A percentile compares a stretch with the other conserved stretches of the same genome.
phyloP scores from a whole-genome alignment of 148 eudicot species.

The Gaultheria prostrata region DNA sequence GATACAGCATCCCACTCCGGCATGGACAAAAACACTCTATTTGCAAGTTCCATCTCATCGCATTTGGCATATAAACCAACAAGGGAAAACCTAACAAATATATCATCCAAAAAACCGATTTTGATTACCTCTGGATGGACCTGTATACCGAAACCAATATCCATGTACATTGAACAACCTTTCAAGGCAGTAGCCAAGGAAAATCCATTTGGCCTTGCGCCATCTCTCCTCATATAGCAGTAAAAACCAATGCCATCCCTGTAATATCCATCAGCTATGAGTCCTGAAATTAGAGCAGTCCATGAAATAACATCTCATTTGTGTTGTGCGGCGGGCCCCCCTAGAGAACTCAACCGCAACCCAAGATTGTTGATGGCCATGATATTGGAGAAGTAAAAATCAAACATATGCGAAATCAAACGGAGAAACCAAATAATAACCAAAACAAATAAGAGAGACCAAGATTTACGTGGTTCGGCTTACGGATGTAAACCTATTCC shows the following conservation, averaged over 20 bases:
- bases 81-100: constrained; percentile 36
- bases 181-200: constrained; percentile 34
- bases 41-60: constrained; percentile 39
- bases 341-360: too few relatives aligned
- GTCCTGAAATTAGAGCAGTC: constrained; percentile 40
- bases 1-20: constrained; percentile 36
- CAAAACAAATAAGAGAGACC: too few relatives aligned
- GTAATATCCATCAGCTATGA: constrained; percentile 26
- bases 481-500: too few relatives aligned
- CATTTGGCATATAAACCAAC: constrained; percentile 43
- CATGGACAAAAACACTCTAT: constrained; percentile 27
- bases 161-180: constrained; percentile 28
- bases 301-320: constrained; percentile 43
- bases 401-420: too few relatives aligned
- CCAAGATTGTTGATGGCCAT: too few relatives aligned
- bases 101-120: constrained; percentile 24
- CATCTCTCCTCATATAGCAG: constrained; percentile 33
- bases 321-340: too few relatives aligned
- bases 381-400: too few relatives aligned
- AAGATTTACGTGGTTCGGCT: too few relatives aligned
- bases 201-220: constrained; percentile 32
- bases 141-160: constrained; percentile 35
- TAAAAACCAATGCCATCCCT: constrained; percentile 28
- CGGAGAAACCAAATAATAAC: too few relatives aligned
- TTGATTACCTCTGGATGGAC: constrained; percentile 34